Evolutionary conservation across 257 asterid genomes (phyloP).

Genomic region (Cordia subcordata): DNA sequence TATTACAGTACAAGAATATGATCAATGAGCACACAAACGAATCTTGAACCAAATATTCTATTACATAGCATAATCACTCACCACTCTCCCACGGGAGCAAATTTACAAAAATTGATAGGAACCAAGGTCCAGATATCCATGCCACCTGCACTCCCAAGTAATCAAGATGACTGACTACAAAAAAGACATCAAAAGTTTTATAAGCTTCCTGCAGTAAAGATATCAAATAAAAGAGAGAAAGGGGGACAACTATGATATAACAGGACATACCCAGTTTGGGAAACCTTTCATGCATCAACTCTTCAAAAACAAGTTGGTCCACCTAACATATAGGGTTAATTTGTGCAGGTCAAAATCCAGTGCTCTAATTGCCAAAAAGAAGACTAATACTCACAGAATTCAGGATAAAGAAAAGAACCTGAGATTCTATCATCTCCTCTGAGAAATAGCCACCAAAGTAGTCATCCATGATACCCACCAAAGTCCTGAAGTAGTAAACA

Average conservation of each 20-base stretch:
- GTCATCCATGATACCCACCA: constrained; percentile 86
- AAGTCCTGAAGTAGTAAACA: constrained; percentile 61
- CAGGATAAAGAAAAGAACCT: constrained; percentile 43
- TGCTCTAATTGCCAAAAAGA: no score
- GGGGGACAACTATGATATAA: constrained; percentile 2
- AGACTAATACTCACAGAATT: not conserved
- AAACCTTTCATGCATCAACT: constrained; percentile 80
- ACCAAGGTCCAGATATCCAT: constrained; percentile 89
- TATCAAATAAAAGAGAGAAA: constrained; percentile 4
- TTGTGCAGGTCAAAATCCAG: no score
- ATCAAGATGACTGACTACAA: constrained; percentile 84
- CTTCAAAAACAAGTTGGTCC: constrained; percentile 94
- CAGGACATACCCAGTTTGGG: constrained; percentile 73
- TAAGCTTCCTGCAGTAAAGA: constrained; percentile 2
- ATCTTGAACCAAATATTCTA: constrained; percentile 6
- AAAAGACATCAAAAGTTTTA: constrained; percentile 16
- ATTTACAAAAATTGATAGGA: constrained; percentile 80
- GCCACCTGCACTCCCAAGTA: constrained; percentile 90
- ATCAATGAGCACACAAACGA: constrained; percentile 7
- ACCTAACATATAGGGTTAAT: constrained; percentile 39
- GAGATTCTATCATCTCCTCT: constrained; percentile 90
- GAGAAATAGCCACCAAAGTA: constrained; percentile 86
- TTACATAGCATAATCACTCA: constrained; percentile 27
- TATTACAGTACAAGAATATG: not conserved
- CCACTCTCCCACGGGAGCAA: constrained; percentile 99